These are phyloP conservation scores for Meyerozyma guilliermondii DNA, from an alignment of 1,139 yeast genomes.

Conservation along the genomic window DNA sequence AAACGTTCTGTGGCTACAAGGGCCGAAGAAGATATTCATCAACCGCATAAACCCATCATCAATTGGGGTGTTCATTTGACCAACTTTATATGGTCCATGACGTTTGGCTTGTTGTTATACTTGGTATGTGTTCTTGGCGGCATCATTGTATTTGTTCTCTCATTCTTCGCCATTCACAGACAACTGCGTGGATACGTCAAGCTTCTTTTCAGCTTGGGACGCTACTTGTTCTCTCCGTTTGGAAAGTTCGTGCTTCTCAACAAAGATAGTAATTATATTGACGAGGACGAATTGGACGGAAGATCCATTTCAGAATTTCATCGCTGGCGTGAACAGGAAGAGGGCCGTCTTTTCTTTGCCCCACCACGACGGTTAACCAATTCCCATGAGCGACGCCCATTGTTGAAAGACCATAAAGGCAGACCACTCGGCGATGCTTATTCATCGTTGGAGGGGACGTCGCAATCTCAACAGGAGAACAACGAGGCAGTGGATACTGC, in stretches of 20 bases:
- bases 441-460: constrained; percentile 22
- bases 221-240: constrained; percentile 76
- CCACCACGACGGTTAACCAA: constrained; percentile 49
- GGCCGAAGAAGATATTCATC: constrained; percentile 91
- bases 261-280: constrained; percentile 73
- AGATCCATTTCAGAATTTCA: constrained; percentile 79
- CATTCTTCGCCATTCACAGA: constrained; percentile 42
- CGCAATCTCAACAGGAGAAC: constrained; percentile 1
- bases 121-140: constrained; percentile 47
- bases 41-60: constrained; percentile 51
- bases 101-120: constrained; percentile 64
- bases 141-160: constrained; percentile 34
- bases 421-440: constrained; percentile 39
- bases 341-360: constrained; percentile 67
- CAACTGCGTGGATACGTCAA: constrained; percentile 51
- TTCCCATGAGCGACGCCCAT: constrained; percentile 31
- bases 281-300: constrained; percentile 89
- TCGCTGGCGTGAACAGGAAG: constrained; percentile 81
- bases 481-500: too few species aligned
- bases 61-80: constrained; percentile 63
- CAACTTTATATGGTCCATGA: constrained; percentile 70
- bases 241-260: constrained; percentile 81
- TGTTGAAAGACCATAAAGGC: constrained; percentile 42
- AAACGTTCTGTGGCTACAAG: constrained; percentile 85
- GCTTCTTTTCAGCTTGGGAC: constrained; percentile 59